A percentile compares a stretch with the other conserved stretches of the same genome.
Evolutionary conservation across 2,329 filamentous ascomycete species (phyloP).

Genomic region (Fusarium sp.): DNA sequence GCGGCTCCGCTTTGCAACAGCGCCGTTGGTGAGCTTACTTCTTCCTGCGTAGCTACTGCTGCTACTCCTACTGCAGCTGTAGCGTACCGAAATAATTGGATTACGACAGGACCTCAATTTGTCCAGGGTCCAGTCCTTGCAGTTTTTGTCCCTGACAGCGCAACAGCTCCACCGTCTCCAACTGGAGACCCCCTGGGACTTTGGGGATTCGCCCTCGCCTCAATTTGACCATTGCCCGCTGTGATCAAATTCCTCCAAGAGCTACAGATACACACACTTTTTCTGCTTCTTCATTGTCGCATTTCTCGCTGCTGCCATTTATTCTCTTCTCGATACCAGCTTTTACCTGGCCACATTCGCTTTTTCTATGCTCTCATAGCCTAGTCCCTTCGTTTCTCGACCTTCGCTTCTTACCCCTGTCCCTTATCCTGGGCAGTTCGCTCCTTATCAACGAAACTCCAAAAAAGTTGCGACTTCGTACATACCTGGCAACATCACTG

Average conservation of each 20-base stretch:
- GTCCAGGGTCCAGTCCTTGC: conserved; percentile 33
- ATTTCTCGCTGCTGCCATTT: conserved; percentile 28
- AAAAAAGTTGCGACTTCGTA: conserved; percentile 32
- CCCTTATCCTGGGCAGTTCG: conserved; percentile 34
- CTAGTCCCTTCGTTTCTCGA: conserved; percentile 34
- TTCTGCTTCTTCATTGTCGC: conserved; percentile 27
- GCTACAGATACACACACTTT: conserved; percentile 12
- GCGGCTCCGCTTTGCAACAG: conserved; percentile 38
- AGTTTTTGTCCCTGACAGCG: conserved; percentile 1
- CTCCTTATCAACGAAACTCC: conserved; percentile 38
- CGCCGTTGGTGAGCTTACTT: conserved; percentile 34
- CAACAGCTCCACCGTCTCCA: conserved; percentile 41
- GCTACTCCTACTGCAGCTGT: conserved; percentile 9
- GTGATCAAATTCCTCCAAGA: conserved; percentile 28
- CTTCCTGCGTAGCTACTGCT: conserved; percentile 19
- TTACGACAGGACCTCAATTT: conserved; percentile 35
- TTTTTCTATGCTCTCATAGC: conserved; percentile 43
- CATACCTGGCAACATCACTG: conserved; percentile 29
- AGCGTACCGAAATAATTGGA: conserved; percentile 32
- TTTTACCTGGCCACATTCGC: conserved; percentile 30
- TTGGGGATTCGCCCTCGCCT: conserved; percentile 38
- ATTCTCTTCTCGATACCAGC: conserved; percentile 26
- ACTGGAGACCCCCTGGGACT: conserved; percentile 41
- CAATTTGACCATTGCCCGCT: conserved; percentile 23
- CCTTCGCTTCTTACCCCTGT: conserved; percentile 29